These are phyloP conservation scores for Dendrocalamus latiflorus DNA, from an alignment of 202 grass and related monocot genomes.

Conservation along the genomic window DNA sequence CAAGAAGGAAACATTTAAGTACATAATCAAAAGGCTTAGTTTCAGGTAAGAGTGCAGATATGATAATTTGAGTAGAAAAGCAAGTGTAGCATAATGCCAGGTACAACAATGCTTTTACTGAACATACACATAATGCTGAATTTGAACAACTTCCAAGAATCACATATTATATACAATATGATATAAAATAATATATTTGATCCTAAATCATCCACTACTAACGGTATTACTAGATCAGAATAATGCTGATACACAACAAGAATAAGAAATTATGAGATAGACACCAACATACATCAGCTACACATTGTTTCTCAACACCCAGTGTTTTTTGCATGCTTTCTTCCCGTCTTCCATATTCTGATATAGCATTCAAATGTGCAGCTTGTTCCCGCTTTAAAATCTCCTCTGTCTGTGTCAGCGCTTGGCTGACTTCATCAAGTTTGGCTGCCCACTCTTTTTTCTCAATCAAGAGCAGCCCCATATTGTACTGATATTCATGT, in stretches of 20 bases:
- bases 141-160: background rate
- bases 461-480: conserved; percentile 91
- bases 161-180: background rate
- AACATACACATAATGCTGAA: background rate
- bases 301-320: conserved; percentile 88
- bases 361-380: conserved; percentile 59
- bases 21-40: background rate
- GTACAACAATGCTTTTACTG: background rate
- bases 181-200: background rate
- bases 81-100: background rate
- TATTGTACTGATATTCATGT: conserved; percentile 89
- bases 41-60: background rate
- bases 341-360: conserved; percentile 77
- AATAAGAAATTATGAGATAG: conserved; percentile 20
- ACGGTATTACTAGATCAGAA: background rate
- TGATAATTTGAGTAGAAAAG: background rate
- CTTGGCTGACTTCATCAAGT: conserved; percentile 60
- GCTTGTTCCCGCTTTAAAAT: conserved; percentile 79
- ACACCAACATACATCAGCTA: conserved; percentile 59
- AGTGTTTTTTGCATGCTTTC: conserved; percentile 61
- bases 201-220: background rate
- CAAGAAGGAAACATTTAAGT: background rate
- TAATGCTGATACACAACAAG: background rate
- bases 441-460: conserved; percentile 85
- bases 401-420: conserved; percentile 59